A percentile compares a stretch with the other conserved stretches of the same genome.
phyloP scores from a whole-genome alignment of 179 eudicot species.

The Silene coronaria region DNA sequence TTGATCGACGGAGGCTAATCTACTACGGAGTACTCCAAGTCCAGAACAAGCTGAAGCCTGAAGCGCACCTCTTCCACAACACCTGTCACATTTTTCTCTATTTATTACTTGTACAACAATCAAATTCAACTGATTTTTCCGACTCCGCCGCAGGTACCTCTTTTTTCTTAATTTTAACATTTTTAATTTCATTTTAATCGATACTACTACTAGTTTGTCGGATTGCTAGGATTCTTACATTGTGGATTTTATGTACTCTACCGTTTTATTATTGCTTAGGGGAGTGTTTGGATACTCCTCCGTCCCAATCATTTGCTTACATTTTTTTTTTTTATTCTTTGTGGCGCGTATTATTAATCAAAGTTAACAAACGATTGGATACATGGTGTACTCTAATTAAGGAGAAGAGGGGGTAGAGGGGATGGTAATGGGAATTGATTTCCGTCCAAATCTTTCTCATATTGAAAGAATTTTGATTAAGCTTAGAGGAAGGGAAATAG shows the following conservation, averaged over 20 bases:
- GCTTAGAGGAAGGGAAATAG: too few species aligned
- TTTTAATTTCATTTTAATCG: background rate
- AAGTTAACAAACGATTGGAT: too few species aligned
- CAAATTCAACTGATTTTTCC: background rate
- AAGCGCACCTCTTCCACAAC: too few species aligned
- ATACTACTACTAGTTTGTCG: background rate
- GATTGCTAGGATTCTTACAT: background rate
- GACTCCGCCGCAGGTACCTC: background rate
- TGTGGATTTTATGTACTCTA: background rate
- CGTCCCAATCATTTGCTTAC: too few species aligned
- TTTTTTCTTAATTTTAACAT: background rate
- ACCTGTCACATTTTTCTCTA: background rate
- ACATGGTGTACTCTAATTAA: too few species aligned
- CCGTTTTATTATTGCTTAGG: background rate
- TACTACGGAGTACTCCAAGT: too few species aligned
- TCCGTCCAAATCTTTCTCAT: background rate
- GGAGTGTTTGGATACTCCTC: background rate
- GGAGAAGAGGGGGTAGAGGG: too few species aligned
- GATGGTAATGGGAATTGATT: too few species aligned
- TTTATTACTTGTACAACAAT: background rate
- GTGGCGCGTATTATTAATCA: background rate
- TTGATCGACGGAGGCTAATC: too few species aligned
- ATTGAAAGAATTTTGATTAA: background rate
- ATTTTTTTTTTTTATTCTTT: too few species aligned
- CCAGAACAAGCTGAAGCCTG: too few species aligned